A percentile compares a stretch with the other conserved stretches of the same genome.
These are phyloP conservation scores for Dalbergia cochinchinensis DNA, from an alignment of 306 rosid genomes.

Conservation along the genomic window DNA sequence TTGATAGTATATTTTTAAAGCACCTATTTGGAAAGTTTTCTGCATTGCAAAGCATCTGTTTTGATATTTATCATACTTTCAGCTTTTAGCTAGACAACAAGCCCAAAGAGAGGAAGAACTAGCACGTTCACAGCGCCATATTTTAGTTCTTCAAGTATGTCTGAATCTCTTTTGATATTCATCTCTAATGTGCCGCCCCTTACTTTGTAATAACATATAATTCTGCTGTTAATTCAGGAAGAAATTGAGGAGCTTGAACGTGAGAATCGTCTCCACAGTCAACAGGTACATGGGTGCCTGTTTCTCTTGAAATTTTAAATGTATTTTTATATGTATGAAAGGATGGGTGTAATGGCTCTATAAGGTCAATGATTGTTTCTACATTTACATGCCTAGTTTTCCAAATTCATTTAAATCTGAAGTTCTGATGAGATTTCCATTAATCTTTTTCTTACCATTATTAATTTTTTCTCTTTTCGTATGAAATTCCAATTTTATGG, in stretches of 20 bases:
- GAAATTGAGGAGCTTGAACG: conserved; percentile 98
- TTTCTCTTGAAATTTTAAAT: conserved; percentile 37
- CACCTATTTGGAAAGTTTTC: conserved; percentile 27
- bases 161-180: conserved; percentile 28
- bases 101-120: conserved; percentile 99
- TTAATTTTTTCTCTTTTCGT: not conserved
- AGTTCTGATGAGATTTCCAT: conserved; percentile 27
- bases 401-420: conserved; percentile 36
- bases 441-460: not conserved
- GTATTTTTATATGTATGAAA: conserved; percentile 31
- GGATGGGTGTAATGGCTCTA: conserved; percentile 29
- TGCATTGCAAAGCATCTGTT: conserved; percentile 24
- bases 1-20: not conserved
- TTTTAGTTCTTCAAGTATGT: conserved; percentile 97
- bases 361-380: conserved; percentile 23
- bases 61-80: conserved; percentile 48
- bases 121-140: conserved; percentile 93
- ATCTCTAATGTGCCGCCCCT: not conserved
- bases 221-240: conserved; percentile 68
- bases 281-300: conserved; percentile 72
- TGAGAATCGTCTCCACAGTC: conserved; percentile 94
- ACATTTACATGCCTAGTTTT: conserved; percentile 6
- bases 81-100: conserved; percentile 98
- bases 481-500: conserved; percentile 42
- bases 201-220: conserved; percentile 29